Conservation (phyloP, 1,284 basidiomycete genomes). For the Omphalotus olearius region DNA sequence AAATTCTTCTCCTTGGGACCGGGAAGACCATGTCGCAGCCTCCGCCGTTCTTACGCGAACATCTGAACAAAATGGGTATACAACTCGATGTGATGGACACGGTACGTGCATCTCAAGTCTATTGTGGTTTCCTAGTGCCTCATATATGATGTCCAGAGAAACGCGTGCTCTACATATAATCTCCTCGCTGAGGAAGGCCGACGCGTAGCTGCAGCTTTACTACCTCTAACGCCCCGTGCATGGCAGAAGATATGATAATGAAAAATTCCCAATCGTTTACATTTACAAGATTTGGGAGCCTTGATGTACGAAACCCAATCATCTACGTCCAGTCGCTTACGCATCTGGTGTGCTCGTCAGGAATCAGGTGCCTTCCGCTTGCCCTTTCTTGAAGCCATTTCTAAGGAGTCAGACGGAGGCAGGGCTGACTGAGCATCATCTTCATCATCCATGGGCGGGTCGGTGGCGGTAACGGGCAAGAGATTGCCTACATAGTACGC, state of each 20-base stretch:
- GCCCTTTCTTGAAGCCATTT: slow-evolving; percentile 27
- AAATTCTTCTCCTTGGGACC: slow-evolving; percentile 89
- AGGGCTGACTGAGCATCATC: slow-evolving; percentile 17
- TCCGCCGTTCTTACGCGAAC: slow-evolving; percentile 63
- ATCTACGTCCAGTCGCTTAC: slow-evolving; percentile 1
- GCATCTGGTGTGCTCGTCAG: too few species aligned
- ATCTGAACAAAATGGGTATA: slow-evolving; percentile 78
- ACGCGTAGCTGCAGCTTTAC: slow-evolving; percentile 83
- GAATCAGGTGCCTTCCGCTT: slow-evolving; percentile 36
- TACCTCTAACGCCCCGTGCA: slow-evolving; percentile 53
- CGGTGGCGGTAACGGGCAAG: slow-evolving; percentile 22
- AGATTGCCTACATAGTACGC: slow-evolving; percentile 22
- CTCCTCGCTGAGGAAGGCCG: slow-evolving; percentile 89
- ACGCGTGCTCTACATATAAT: slow-evolving; percentile 95
- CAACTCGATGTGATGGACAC: slow-evolving; percentile 95
- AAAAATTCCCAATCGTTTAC: too few species aligned
- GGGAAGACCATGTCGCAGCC: slow-evolving; percentile 71
- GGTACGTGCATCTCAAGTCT: too few species aligned
- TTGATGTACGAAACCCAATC: neutral
- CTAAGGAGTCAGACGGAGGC: slow-evolving; percentile 25
- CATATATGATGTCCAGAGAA: slow-evolving; percentile 49
- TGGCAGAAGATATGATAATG: slow-evolving; percentile 50
- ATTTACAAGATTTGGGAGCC: too few species aligned
- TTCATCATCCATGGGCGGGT: slow-evolving; percentile 21
- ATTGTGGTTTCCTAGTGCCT: neutral